A percentile compares a stretch with the other conserved stretches of the same genome.
These are phyloP conservation scores for Populus simonii DNA, from an alignment of 345 rosid genomes.

Conservation along the genomic window DNA sequence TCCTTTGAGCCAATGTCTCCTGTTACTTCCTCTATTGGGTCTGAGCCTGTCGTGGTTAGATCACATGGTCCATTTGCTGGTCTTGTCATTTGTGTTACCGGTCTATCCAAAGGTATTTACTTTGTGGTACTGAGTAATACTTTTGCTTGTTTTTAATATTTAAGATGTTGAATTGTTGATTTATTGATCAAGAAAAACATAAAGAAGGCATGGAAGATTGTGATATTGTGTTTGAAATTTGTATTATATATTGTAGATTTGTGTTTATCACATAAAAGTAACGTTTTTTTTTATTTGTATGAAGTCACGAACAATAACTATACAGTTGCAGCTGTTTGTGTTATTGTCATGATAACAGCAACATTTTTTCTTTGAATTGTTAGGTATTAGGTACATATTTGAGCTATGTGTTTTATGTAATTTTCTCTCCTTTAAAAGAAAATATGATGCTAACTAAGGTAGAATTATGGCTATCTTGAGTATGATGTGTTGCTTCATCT, in stretches of 20 bases:
- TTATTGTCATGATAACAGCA: not conserved
- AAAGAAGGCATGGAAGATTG: not conserved
- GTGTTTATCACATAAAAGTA: not conserved
- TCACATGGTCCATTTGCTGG: constrained; percentile 60
- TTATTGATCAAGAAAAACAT: not conserved
- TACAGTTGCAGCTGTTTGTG: not conserved
- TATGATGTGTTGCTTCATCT: not conserved
- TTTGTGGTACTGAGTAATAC: not conserved
- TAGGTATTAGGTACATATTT: not conserved
- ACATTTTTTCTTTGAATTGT: not conserved
- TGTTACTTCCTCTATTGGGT: constrained; percentile 40
- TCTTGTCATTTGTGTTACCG: constrained; percentile 84
- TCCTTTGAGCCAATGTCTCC: constrained; percentile 44
- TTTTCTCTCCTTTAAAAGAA: too few species aligned
- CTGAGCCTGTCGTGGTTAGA: constrained; percentile 35
- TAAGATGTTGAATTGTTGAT: not conserved
- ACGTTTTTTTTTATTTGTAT: not conserved
- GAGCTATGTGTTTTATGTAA: too few species aligned
- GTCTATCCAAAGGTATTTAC: constrained; percentile 75
- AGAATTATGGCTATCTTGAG: not conserved
- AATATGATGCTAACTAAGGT: not conserved
- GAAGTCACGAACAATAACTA: constrained; percentile 1
- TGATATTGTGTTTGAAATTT: not conserved
- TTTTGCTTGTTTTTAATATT: not conserved
- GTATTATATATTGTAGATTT: not conserved